Percentiles rank a stretch among this genome's conserved stretches.
Evolutionary conservation across 108 stramenopile genomes (phyloP).

Genomic region (Nannochloropsis granulata): DNA sequence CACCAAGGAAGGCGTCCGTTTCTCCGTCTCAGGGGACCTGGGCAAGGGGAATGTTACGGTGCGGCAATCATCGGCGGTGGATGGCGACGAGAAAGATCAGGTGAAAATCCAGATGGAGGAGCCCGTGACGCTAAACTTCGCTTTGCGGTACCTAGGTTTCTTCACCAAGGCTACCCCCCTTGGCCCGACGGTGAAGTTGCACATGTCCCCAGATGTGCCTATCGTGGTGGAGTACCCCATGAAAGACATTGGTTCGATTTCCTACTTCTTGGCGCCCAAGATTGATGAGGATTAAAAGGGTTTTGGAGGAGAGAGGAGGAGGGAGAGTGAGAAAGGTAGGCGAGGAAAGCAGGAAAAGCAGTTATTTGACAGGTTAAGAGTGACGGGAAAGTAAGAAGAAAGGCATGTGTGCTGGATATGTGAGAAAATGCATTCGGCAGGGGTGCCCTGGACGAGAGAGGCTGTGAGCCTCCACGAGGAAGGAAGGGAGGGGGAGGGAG

Average conservation of each 20-base stretch:
- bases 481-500: no score
- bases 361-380: no score
- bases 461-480: no score
- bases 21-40: slow-evolving; percentile 76
- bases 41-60: slow-evolving; percentile 88
- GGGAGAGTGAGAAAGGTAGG: no score
- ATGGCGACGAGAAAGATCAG: slow-evolving; percentile 74
- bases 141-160: slow-evolving; percentile 87
- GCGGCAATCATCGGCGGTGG: slow-evolving; percentile 60
- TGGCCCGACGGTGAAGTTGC: slow-evolving; percentile 60
- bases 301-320: no score
- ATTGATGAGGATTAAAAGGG: slow-evolving; percentile 76
- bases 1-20: slow-evolving; percentile 87
- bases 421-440: no score
- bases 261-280: slow-evolving; percentile 98
- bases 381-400: no score
- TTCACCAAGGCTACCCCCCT: slow-evolving; percentile 95
- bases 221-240: slow-evolving; percentile 96
- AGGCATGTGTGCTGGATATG: no score
- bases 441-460: no score
- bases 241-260: slow-evolving; percentile 66
- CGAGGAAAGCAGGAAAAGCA: no score
- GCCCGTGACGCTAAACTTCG: slow-evolving; percentile 93
- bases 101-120: slow-evolving; percentile 89
- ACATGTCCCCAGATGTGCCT: slow-evolving; percentile 90